Percentiles rank a stretch among this genome's conserved stretches.
phyloP scores from a whole-genome alignment of 2,329 filamentous ascomycete genomes.

The Nemania sp. region DNA sequence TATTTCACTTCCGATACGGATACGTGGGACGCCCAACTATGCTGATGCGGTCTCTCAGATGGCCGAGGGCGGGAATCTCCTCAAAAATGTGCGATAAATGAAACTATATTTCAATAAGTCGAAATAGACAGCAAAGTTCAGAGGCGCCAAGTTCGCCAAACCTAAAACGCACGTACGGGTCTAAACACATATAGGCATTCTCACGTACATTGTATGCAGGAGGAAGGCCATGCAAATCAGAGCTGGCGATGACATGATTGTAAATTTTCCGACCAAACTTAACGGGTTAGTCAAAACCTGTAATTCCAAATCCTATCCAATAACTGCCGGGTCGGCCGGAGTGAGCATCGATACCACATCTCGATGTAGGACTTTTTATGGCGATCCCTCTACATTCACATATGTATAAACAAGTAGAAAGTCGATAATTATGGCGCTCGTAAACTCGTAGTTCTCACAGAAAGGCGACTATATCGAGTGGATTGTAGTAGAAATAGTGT shows the following conservation, averaged over 20 bases:
- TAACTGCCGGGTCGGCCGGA: background rate
- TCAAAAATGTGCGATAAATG: background rate
- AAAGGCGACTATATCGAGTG: too few relatives aligned
- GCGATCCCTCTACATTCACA: too few relatives aligned
- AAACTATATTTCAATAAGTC: background rate
- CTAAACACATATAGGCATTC: background rate
- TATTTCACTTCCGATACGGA: background rate
- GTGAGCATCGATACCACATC: background rate
- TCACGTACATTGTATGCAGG: conserved; percentile 7
- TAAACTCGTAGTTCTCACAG: too few relatives aligned
- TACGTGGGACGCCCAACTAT: background rate
- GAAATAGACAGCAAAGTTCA: background rate
- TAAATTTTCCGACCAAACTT: background rate
- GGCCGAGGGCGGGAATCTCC: background rate
- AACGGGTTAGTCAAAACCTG: conserved; percentile 1
- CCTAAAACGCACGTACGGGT: background rate
- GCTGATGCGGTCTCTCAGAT: background rate
- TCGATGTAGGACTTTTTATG: too few relatives aligned
- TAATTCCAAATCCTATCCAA: conserved; percentile 11
- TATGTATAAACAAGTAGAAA: too few relatives aligned
- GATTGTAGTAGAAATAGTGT: too few relatives aligned
- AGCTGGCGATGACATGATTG: background rate
- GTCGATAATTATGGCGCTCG: too few relatives aligned
- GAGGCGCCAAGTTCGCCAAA: background rate
- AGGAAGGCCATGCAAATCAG: background rate